Percentiles rank a stretch among this genome's conserved stretches.
phyloP scores from a whole-genome alignment of 257 asterid genomes.

The Verbascum thapsus region DNA sequence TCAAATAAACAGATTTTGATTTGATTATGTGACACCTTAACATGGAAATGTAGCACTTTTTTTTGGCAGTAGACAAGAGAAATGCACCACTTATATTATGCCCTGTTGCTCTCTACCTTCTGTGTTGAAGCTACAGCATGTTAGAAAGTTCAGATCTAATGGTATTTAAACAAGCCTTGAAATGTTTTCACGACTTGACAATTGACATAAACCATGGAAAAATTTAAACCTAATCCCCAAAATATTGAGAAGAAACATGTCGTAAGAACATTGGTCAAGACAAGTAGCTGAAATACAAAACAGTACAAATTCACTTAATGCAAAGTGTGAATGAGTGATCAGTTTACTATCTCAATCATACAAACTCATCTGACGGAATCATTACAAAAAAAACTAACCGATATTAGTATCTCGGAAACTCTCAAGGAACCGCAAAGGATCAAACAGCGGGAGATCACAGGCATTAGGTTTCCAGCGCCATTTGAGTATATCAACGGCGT shows the following conservation, averaged over 20 bases:
- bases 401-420: constrained; percentile 68
- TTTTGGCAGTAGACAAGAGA: too few species aligned
- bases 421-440: constrained; percentile 62
- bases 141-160: too few species aligned
- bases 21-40: too few species aligned
- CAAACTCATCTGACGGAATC: neutral
- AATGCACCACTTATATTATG: too few species aligned
- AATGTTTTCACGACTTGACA: too few species aligned
- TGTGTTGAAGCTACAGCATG: too few species aligned
- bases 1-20: too few species aligned
- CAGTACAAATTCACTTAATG: neutral
- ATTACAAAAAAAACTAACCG: constrained; percentile 46
- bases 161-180: too few species aligned
- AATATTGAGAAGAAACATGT: neutral
- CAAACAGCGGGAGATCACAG: constrained; percentile 80
- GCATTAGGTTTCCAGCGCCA: constrained; percentile 92
- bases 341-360: neutral
- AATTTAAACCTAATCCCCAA: neutral
- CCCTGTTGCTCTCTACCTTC: too few species aligned
- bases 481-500: constrained; percentile 69
- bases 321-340: neutral
- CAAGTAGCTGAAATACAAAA: neutral
- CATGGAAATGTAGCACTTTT: too few species aligned
- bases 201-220: neutral
- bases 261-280: too few species aligned